Evolutionary conservation across 163 green algal genomes (phyloP).

Genomic region (Coccomyxa subellipsoidea): DNA sequence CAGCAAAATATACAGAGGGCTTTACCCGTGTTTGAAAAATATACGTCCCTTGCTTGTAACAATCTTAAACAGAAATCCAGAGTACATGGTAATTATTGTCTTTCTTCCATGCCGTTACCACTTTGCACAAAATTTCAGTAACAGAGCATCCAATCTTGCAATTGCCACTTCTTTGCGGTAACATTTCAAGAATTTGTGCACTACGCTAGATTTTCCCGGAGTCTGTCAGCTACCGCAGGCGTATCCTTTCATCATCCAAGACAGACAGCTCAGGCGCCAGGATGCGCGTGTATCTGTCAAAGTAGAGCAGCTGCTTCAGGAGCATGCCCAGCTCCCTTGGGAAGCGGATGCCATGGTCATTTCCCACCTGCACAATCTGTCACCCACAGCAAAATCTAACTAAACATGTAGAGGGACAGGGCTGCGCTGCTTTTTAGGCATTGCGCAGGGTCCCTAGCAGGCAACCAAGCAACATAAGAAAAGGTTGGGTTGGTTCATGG

Average conservation of each 20-base stretch:
- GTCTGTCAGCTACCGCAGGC: conserved; percentile 24
- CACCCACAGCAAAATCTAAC: neutral
- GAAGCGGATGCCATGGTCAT: conserved; percentile 84
- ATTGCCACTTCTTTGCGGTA: too few relatives aligned
- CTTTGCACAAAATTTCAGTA: neutral
- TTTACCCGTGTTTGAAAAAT: too few relatives aligned
- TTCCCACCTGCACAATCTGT: conserved; percentile 77
- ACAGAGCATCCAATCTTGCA: neutral
- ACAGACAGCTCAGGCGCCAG: conserved; percentile 76
- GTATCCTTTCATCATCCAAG: conserved; percentile 70
- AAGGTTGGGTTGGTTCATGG: neutral
- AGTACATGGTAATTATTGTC: too few relatives aligned
- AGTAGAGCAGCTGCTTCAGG: conserved; percentile 98
- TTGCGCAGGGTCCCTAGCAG: neutral
- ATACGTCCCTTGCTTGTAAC: too few relatives aligned
- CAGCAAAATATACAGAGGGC: too few relatives aligned
- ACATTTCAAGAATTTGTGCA: too few relatives aligned
- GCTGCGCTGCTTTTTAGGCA: too few relatives aligned
- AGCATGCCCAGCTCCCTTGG: conserved; percentile 93
- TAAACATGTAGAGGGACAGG: too few relatives aligned
- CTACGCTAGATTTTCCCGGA: too few relatives aligned
- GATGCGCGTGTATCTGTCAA: conserved; percentile 84
- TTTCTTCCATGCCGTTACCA: too few relatives aligned
- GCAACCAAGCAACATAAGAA: neutral
- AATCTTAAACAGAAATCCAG: too few relatives aligned